phyloP scores from a whole-genome alignment of 2,329 filamentous ascomycete species.

The Simplicillium sp. region DNA sequence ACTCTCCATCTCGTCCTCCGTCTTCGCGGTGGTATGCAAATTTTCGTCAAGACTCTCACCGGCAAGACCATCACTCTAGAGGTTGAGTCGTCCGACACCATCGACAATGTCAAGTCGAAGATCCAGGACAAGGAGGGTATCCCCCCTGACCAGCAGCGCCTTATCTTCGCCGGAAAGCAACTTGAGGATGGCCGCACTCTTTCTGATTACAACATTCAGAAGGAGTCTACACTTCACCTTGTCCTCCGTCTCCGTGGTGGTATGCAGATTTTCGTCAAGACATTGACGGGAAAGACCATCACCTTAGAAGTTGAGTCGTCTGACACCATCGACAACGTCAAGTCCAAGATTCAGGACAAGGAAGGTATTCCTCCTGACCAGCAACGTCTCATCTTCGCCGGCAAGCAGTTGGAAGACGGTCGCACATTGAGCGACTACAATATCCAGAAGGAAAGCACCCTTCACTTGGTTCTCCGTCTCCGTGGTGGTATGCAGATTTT shows the following conservation, averaged over 20 bases:
- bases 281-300: slow-evolving; percentile 86
- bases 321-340: slow-evolving; percentile 91
- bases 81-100: slow-evolving; percentile 82
- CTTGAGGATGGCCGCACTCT: slow-evolving; percentile 88
- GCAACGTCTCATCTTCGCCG: slow-evolving; percentile 87
- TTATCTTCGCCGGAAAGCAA: slow-evolving; percentile 95
- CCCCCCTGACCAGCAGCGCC: slow-evolving; percentile 85
- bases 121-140: slow-evolving; percentile 98
- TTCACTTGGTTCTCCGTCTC: slow-evolving; percentile 72
- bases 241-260: slow-evolving; percentile 83
- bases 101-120: slow-evolving; percentile 95
- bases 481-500: slow-evolving; percentile 74
- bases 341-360: slow-evolving; percentile 88
- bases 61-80: slow-evolving; percentile 92
- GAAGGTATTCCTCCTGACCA: slow-evolving; percentile 92
- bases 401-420: slow-evolving; percentile 89
- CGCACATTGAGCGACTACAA: slow-evolving; percentile 92
- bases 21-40: slow-evolving; percentile 57
- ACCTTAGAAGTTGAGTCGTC: slow-evolving; percentile 83
- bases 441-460: slow-evolving; percentile 84
- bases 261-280: slow-evolving; percentile 87
- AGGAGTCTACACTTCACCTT: slow-evolving; percentile 78
- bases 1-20: slow-evolving; percentile 69
- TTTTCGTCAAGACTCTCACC: slow-evolving; percentile 79
- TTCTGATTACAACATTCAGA: slow-evolving; percentile 92